A percentile compares a stretch with the other conserved stretches of the same genome.
phyloP scores from a whole-genome alignment of 2,329 filamentous ascomycete species.

The Akanthomyces lecanii region DNA sequence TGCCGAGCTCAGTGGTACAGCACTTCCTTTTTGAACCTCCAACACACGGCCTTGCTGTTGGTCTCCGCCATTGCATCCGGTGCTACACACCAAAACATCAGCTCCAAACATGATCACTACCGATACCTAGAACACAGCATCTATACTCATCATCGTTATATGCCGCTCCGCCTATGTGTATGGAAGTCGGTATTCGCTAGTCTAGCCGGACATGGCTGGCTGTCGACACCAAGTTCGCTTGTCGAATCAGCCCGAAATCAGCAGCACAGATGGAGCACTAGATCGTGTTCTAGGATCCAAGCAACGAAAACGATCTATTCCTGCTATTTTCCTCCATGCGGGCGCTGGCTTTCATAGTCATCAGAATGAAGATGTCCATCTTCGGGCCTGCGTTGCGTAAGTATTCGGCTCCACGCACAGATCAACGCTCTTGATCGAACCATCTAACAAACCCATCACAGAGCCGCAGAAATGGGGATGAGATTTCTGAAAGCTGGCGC shows the following conservation, averaged over 20 bases:
- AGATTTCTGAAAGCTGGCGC: conserved; percentile 72
- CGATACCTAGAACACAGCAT: conserved; percentile 7
- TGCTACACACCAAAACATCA: not conserved
- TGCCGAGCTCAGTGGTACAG: not conserved
- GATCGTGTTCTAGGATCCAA: conserved; percentile 36
- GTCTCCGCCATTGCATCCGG: not conserved
- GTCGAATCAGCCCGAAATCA: conserved; percentile 46
- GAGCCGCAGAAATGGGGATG: conserved; percentile 83
- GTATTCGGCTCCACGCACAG: conserved; percentile 27
- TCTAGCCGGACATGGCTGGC: conserved; percentile 29
- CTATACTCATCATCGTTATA: conserved; percentile 1
- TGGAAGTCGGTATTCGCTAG: conserved; percentile 5
- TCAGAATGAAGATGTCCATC: conserved; percentile 78
- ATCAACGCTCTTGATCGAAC: conserved; percentile 14
- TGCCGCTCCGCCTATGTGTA: conserved; percentile 7
- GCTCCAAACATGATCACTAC: not conserved
- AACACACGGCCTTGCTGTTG: not conserved
- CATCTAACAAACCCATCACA: conserved; percentile 32
- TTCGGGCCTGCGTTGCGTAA: conserved; percentile 84
- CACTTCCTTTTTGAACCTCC: not conserved
- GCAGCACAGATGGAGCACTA: conserved; percentile 39
- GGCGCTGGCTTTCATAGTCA: conserved; percentile 91
- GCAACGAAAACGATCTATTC: conserved; percentile 38
- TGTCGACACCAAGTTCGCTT: conserved; percentile 29
- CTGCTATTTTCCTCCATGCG: conserved; percentile 90